phyloP scores from a whole-genome alignment of 805 yeast genomes.

The Yarrowia hollandica region DNA sequence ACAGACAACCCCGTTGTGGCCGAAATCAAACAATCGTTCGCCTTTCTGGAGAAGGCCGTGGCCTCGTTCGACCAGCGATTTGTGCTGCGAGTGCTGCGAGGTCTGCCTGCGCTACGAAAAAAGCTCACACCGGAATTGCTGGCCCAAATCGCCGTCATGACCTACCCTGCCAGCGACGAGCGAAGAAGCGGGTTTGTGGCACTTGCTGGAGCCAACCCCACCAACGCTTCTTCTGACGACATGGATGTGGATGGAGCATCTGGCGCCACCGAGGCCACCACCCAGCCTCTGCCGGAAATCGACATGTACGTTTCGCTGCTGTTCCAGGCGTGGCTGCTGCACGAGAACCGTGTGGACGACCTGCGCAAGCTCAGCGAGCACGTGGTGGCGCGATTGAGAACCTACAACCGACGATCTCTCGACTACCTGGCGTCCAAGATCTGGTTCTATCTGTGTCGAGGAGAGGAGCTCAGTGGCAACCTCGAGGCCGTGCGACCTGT shows the following conservation, averaged over 20 bases:
- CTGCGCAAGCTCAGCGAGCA: conserved; percentile 46
- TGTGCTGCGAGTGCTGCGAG: conserved; percentile 81
- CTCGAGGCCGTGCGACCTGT: conserved; percentile 63
- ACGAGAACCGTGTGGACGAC: conserved; percentile 56
- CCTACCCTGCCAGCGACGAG: conserved; percentile 55
- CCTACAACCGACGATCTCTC: conserved; percentile 75
- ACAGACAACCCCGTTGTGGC: conserved; percentile 15
- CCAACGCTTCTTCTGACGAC: conserved; percentile 34
- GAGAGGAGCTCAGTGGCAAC: conserved; percentile 60
- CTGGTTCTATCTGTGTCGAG: conserved; percentile 87
- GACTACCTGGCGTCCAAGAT: conserved; percentile 85
- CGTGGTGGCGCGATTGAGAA: conserved; percentile 47
- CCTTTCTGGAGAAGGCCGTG: conserved; percentile 60
- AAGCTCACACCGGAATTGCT: conserved; percentile 57
- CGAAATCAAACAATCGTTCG: conserved; percentile 46
- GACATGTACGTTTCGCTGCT: conserved; percentile 78
- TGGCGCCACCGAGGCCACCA: conserved; percentile 23
- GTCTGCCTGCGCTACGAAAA: conserved; percentile 72
- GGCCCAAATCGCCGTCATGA: conserved; percentile 51
- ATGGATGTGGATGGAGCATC: conserved; percentile 32
- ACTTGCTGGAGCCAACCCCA: conserved; percentile 37
- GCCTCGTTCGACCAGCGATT: conserved; percentile 80
- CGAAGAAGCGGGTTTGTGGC: conserved; percentile 38
- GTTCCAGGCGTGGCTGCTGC: conserved; percentile 73
- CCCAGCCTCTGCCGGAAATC: conserved; percentile 65